A percentile compares a stretch with the other conserved stretches of the same genome.
phyloP scores from a whole-genome alignment of 352 stramenopile species.

The Globisporangium heterothallicum region DNA sequence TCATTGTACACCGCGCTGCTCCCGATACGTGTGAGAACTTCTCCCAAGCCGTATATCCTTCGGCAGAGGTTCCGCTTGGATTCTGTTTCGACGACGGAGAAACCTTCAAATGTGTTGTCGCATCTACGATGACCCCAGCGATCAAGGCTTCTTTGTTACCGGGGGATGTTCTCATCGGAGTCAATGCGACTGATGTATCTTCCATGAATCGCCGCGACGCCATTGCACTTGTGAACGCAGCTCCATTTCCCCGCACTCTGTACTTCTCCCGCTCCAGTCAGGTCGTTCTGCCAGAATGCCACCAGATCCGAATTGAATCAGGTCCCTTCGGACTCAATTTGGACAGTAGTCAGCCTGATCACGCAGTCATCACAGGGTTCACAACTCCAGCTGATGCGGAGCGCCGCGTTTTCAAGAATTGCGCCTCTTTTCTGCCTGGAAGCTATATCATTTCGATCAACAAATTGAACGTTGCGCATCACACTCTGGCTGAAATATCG shows the following conservation, averaged over 20 bases:
- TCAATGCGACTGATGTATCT: conserved; percentile 41
- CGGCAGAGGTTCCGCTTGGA: conserved; percentile 17
- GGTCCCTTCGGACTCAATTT: conserved; percentile 48
- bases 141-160: conserved; percentile 11
- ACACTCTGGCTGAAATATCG: conserved; percentile 35
- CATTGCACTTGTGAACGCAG: conserved; percentile 22
- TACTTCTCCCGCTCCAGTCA: conserved; percentile 24
- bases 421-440: conserved; percentile 30
- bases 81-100: conserved; percentile 34
- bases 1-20: conserved; percentile 44
- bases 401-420: conserved; percentile 29
- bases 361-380: conserved; percentile 39
- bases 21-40: conserved; percentile 21
- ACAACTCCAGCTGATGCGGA: conserved; percentile 29
- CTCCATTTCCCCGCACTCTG: conserved; percentile 26
- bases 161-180: conserved; percentile 38
- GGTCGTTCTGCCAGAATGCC: conserved; percentile 31
- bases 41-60: conserved; percentile 17
- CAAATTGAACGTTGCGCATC: conserved; percentile 42
- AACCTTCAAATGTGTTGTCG: conserved; percentile 32
- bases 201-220: conserved; percentile 23
- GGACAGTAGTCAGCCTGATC: conserved; percentile 22
- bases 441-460: conserved; percentile 68
- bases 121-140: conserved; percentile 11
- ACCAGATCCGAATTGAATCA: conserved; percentile 29